phyloP scores from a whole-genome alignment of 2,329 filamentous ascomycete genomes.

The Bertia moriformis region DNA sequence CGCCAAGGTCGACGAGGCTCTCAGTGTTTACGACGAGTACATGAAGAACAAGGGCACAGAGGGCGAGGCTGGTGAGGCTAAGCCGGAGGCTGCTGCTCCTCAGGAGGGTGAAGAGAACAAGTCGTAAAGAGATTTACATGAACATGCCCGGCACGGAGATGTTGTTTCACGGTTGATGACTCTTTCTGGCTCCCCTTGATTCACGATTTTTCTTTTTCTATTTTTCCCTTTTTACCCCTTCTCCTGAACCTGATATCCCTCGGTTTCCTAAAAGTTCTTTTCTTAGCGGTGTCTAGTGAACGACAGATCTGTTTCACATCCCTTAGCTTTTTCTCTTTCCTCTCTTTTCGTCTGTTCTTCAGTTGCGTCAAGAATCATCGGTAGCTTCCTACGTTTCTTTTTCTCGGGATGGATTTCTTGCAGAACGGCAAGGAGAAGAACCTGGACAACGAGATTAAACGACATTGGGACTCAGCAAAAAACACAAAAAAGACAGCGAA shows the following conservation, averaged over 20 bases:
- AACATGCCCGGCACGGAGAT: not conserved
- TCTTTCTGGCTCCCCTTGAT: not conserved
- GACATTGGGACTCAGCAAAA: not conserved
- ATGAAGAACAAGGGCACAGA: slow-evolving; percentile 62
- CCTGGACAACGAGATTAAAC: too few species aligned
- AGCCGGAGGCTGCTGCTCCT: slow-evolving; percentile 21
- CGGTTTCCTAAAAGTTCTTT: slow-evolving; percentile 1
- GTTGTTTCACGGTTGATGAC: slow-evolving; percentile 1
- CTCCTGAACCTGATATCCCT: slow-evolving; percentile 1
- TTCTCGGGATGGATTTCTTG: not conserved
- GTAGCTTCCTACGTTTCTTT: not conserved
- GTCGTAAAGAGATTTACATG: not conserved
- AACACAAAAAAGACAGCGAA: not conserved
- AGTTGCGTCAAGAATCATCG: too few species aligned
- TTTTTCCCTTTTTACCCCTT: not conserved
- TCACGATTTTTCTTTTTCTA: not conserved
- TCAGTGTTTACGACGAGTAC: slow-evolving; percentile 96
- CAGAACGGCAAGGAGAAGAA: not conserved
- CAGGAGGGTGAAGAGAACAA: slow-evolving; percentile 32
- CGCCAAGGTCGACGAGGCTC: slow-evolving; percentile 92
- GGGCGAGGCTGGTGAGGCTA: slow-evolving; percentile 14
- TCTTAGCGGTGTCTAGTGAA: not conserved
- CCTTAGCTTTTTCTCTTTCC: not conserved
- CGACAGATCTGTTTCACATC: not conserved
- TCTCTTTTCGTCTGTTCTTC: too few species aligned